Conservation (phyloP, 2,329 filamentous ascomycete species). For the Pezicula carpinea region DNA sequence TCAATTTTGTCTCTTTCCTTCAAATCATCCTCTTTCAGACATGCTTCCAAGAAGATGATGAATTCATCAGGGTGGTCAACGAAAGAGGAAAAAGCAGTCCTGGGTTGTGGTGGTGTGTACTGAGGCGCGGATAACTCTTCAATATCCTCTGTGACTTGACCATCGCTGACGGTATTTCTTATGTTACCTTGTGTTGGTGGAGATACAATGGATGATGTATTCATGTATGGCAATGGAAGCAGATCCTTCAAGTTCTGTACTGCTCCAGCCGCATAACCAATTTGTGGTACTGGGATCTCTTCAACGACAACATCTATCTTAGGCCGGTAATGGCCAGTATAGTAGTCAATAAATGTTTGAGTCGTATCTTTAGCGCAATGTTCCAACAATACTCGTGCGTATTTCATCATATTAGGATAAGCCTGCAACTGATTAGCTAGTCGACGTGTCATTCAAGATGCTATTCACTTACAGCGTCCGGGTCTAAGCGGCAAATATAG, state of each 20-base stretch:
- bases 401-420: constrained; percentile 89
- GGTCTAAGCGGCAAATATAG: constrained; percentile 85
- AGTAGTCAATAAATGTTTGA: constrained; percentile 88
- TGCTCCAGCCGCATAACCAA: constrained; percentile 41
- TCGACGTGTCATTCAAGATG: background rate
- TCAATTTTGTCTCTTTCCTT: constrained; percentile 74
- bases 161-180: constrained; percentile 48
- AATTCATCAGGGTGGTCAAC: constrained; percentile 92
- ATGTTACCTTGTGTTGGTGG: constrained; percentile 46
- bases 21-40: constrained; percentile 67
- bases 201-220: constrained; percentile 51
- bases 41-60: constrained; percentile 86
- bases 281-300: constrained; percentile 13
- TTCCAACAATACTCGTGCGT: constrained; percentile 83
- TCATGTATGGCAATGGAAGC: constrained; percentile 83
- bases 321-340: constrained; percentile 77
- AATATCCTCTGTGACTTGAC: constrained; percentile 45
- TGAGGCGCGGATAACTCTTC: constrained; percentile 36
- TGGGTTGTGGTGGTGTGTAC: constrained; percentile 77
- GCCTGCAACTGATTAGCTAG: constrained; percentile 45
- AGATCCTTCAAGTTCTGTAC: constrained; percentile 83
- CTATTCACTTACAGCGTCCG: constrained; percentile 57
- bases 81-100: constrained; percentile 92
- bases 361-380: constrained; percentile 81
- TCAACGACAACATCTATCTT: constrained; percentile 51